These are phyloP conservation scores for Sporisorium sorghi DNA, from an alignment of 1,284 basidiomycete genomes.

Conservation along the genomic window DNA sequence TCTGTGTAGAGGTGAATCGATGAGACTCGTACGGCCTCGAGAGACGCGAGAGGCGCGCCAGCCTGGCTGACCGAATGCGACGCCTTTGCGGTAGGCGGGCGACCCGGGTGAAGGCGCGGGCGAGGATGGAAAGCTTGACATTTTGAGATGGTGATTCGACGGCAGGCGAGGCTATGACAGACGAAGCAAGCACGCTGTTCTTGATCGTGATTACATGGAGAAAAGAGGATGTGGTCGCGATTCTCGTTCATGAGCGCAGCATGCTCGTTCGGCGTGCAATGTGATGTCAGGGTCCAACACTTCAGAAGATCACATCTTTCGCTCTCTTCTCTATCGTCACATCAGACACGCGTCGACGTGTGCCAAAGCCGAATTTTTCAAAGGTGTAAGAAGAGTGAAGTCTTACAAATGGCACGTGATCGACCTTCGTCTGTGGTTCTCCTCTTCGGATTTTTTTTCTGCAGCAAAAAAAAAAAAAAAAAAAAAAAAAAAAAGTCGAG, in stretches of 20 bases:
- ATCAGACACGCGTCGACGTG: neutral
- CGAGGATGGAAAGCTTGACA: constrained; percentile 33
- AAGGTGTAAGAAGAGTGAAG: neutral
- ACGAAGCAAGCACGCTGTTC: too few relatives aligned
- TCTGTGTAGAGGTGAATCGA: constrained; percentile 33
- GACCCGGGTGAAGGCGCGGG: constrained; percentile 35
- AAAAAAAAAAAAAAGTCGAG: neutral
- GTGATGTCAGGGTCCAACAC: constrained; percentile 35
- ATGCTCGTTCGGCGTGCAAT: neutral
- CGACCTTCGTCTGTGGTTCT: neutral
- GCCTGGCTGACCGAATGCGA: constrained; percentile 51
- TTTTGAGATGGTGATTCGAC: too few relatives aligned
- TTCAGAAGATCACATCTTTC: constrained; percentile 30
- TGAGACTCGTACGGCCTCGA: constrained; percentile 28
- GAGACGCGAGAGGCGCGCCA: constrained; percentile 48
- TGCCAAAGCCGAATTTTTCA: neutral
- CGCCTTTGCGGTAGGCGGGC: constrained; percentile 49
- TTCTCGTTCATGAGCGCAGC: neutral
- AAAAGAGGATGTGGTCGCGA: neutral
- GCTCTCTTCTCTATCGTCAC: neutral
- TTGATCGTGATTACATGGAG: neutral
- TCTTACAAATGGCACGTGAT: constrained; percentile 28
- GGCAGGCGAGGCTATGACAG: neutral
- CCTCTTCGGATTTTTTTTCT: constrained; percentile 7
- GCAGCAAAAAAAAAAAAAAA: neutral